Evolutionary conservation across 371 early-diverging fungal species (phyloP).

Genomic region (Dichotomocladium elegans): DNA sequence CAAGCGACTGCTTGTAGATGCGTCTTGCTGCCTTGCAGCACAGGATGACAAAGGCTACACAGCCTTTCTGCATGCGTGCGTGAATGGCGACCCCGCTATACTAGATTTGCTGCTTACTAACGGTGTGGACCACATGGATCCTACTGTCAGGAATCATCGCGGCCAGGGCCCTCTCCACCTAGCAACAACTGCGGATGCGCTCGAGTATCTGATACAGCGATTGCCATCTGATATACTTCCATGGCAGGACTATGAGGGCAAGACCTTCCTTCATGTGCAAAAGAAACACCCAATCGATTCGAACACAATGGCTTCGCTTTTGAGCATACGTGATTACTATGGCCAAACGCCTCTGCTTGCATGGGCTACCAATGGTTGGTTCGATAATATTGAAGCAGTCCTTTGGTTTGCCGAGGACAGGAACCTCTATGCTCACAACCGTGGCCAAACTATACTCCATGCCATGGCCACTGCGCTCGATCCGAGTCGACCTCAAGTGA

Average conservation of each 20-base stretch:
- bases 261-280: slow-evolving; percentile 44
- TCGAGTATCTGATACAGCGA: slow-evolving; percentile 9
- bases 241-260: slow-evolving; percentile 24
- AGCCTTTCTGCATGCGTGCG: slow-evolving; percentile 27
- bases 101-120: background rate
- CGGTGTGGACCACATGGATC: background rate
- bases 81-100: background rate
- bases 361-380: slow-evolving; percentile 41
- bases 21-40: background rate
- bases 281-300: no score
- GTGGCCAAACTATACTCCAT: no score
- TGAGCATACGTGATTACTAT: slow-evolving; percentile 18
- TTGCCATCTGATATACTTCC: background rate
- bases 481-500: no score
- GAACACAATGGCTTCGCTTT: slow-evolving; percentile 14
- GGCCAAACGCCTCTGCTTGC: slow-evolving; percentile 39
- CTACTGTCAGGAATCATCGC: background rate
- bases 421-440: background rate
- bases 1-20: slow-evolving; percentile 15
- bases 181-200: slow-evolving; percentile 1
- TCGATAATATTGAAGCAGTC: slow-evolving; percentile 29
- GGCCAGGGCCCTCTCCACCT: slow-evolving; percentile 25
- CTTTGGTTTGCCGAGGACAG: slow-evolving; percentile 1
- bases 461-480: no score
- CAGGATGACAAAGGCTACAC: slow-evolving; percentile 35